Conservation (phyloP, 108 stramenopile species). For the Stephanodiscus triporus region DNA sequence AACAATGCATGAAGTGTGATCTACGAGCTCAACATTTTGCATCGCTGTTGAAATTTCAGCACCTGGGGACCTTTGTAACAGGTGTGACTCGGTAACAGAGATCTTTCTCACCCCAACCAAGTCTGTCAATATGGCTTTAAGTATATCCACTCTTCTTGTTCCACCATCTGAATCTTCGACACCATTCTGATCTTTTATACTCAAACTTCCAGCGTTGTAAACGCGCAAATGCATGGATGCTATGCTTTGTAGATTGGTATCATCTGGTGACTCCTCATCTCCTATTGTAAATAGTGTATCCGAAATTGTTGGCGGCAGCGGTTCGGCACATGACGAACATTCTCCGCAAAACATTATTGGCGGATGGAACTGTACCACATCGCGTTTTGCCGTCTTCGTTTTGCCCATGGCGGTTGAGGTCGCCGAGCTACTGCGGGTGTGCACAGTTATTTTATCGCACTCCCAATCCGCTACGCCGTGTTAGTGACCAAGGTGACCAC, state of each 20-base stretch:
- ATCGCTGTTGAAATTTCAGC: neutral
- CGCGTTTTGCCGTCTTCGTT: conserved; percentile 1
- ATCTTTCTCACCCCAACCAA: conserved; percentile 23
- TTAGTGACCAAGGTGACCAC: too few relatives aligned
- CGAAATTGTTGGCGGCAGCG: conserved; percentile 20
- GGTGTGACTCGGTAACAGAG: conserved; percentile 5
- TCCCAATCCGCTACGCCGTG: too few relatives aligned
- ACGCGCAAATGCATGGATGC: conserved; percentile 16
- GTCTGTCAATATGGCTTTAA: conserved; percentile 21
- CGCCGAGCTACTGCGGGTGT: neutral
- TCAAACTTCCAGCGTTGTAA: conserved; percentile 2
- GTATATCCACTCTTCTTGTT: conserved; percentile 5
- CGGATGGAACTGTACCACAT: conserved; percentile 21
- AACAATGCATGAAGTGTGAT: conserved; percentile 17
- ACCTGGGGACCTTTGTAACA: neutral
- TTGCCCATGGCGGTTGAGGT: neutral
- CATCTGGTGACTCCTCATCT: conserved; percentile 12
- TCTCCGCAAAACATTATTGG: conserved; percentile 35
- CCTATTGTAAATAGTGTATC: conserved; percentile 3
- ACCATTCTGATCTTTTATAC: neutral
- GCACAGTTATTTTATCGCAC: neutral
- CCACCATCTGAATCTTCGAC: conserved; percentile 4
- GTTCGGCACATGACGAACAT: conserved; percentile 29
- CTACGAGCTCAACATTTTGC: conserved; percentile 2
- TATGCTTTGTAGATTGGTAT: neutral